Evolutionary conservation across 176 grass and related monocot genomes (phyloP).

Genomic region (Aegilops tauschii): DNA sequence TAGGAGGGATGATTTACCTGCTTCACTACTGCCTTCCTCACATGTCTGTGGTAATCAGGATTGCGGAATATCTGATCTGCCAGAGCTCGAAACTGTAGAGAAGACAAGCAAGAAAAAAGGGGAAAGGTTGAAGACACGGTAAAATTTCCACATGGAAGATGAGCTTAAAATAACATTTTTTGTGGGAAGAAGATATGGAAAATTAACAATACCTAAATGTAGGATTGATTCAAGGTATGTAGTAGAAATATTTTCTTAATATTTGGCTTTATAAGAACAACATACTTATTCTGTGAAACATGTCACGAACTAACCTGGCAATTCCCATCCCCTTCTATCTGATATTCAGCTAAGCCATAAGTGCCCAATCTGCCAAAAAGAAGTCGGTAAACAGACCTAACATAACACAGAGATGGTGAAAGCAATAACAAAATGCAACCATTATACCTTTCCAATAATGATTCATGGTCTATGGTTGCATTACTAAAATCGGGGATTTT

Average conservation of each 20-base stretch:
- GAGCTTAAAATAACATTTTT: neutral
- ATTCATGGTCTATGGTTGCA: conserved; percentile 90
- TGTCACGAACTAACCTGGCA: conserved; percentile 68
- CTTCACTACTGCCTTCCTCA: conserved; percentile 74
- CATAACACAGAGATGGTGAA: neutral
- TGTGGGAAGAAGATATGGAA: neutral
- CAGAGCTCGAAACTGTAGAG: conserved; percentile 90
- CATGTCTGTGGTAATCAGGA: conserved; percentile 92
- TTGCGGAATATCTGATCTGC: conserved; percentile 97
- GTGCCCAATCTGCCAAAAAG: conserved; percentile 57
- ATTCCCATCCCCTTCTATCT: conserved; percentile 97
- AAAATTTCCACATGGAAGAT: neutral
- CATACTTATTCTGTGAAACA: neutral
- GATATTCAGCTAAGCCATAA: conserved; percentile 95
- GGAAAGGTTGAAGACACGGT: neutral
- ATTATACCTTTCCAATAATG: conserved; percentile 82
- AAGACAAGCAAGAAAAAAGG: neutral
- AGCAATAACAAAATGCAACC: neutral
- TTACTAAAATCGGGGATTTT: conserved; percentile 88
- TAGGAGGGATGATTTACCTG: conserved; percentile 43
- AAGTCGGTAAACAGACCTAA: conserved; percentile 1
- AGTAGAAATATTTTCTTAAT: conserved; percentile 4
- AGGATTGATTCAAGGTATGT: neutral
- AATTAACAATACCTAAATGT: neutral
- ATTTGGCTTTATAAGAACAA: conserved; percentile 8